Evolutionary conservation across 257 asterid genomes (phyloP).

Genomic region (Fraxinus quadrangulata): DNA sequence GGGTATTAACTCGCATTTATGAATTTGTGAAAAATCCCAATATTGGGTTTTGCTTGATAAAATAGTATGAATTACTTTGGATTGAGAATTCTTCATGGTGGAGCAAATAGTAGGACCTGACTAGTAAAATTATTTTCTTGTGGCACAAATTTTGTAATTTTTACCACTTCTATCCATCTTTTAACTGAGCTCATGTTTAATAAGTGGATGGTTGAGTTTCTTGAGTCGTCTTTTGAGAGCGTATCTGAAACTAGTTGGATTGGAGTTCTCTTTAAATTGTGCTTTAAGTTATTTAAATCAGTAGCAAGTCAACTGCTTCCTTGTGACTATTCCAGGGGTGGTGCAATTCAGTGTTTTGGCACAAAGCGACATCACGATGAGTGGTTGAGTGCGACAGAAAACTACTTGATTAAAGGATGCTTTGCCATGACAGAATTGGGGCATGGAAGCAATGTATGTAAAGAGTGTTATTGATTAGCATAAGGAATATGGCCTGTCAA

Average conservation of each 20-base stretch:
- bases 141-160: too few species aligned
- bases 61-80: too few species aligned
- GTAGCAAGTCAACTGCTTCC: neutral
- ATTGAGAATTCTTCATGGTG: too few species aligned
- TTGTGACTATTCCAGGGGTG: constrained; percentile 68
- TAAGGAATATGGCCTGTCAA: neutral
- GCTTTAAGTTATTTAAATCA: neutral
- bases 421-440: constrained; percentile 99
- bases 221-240: too few species aligned
- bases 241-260: neutral
- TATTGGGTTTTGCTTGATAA: too few species aligned
- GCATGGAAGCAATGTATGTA: constrained; percentile 97
- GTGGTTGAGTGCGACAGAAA: constrained; percentile 80
- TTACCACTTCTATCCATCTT: too few species aligned
- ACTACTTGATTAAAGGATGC: constrained; percentile 71
- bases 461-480: constrained; percentile 23
- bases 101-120: too few species aligned
- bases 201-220: too few species aligned
- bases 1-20: too few species aligned
- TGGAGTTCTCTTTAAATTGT: neutral
- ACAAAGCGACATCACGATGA: constrained; percentile 87
- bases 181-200: too few species aligned
- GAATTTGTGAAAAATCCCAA: too few species aligned
- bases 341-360: constrained; percentile 89
- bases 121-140: too few species aligned